Base-by-base conservation (phyloP, 345 rosid genomes). In the Physaria fendleri region DNA sequence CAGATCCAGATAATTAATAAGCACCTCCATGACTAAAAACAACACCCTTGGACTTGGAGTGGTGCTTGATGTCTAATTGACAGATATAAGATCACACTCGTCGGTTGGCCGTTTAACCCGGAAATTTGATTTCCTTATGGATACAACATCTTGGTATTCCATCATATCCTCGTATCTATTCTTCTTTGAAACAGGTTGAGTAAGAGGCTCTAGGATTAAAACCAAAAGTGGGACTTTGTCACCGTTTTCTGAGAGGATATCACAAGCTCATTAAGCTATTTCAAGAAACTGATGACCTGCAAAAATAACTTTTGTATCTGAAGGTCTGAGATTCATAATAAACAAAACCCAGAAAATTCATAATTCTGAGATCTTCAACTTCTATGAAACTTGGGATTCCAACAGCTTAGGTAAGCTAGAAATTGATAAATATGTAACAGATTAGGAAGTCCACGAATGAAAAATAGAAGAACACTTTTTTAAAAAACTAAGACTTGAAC, bases 371-470 rank as follows among this genome's bases (percentile, higher is more conserved):
- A n/a, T n/a, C n/a, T n/a, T n/a, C n/a, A n/a, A n/a, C n/a, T n/a
- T n/a, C n/a, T n/a, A n/a, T n/a, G 99, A 76, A 93, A 93, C 95
- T 89, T 84, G 1, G 99, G 99, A 23, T 80, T 88, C 97, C 99
- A 93, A 0, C n/a, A n/a, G n/a, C n/a, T n/a, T n/a, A n/a, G n/a
- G n/a, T n/a, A n/a, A n/a, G n/a, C n/a, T n/a, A n/a, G n/a, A n/a
- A n/a, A n/a, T n/a, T n/a, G n/a, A n/a, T n/a, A n/a, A n/a, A n/a
- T n/a, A n/a, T n/a, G n/a, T n/a, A n/a, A n/a, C n/a, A n/a, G n/a
- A n/a, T n/a, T n/a, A n/a, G n/a, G n/a, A n/a, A n/a, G n/a, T n/a
- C n/a, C n/a, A n/a, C n/a, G n/a, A n/a, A n/a, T n/a, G n/a, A n/a
- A n/a, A n/a, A n/a, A n/a, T n/a, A n/a, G n/a, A n/a, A n/a, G n/a